Percentiles rank a stretch among this genome's conserved stretches.
Conservation (phyloP, 2,329 filamentous ascomycete genomes). For the Exophiala sp. region DNA sequence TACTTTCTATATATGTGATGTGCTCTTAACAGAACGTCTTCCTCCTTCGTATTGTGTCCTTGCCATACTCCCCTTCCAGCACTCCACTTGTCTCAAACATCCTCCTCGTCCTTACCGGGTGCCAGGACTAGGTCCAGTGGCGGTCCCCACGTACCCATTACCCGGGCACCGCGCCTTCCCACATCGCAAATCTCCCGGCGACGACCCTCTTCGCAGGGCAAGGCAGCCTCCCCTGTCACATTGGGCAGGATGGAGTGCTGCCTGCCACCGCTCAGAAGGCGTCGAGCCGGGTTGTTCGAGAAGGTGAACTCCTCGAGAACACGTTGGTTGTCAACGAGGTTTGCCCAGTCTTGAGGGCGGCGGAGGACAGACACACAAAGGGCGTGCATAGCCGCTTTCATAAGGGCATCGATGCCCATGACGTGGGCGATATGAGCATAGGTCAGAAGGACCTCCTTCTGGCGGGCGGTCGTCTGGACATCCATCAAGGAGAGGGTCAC, state of each 20-base stretch:
- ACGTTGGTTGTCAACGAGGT: not conserved
- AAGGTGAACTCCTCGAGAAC: not conserved
- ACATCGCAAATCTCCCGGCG: not conserved
- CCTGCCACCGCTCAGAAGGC: not conserved
- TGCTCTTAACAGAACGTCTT: too few relatives aligned
- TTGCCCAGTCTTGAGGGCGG: slow-evolving; percentile 1
- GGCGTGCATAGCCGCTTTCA: slow-evolving; percentile 5
- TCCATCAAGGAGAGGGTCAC: not conserved
- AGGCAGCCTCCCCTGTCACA: not conserved
- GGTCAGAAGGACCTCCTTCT: not conserved
- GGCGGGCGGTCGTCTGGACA: not conserved
- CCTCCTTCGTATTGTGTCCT: not conserved
- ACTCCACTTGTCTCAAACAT: not conserved
- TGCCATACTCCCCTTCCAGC: not conserved
- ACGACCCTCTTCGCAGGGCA: not conserved
- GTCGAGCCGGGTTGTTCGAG: not conserved
- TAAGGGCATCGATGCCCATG: slow-evolving; percentile 1
- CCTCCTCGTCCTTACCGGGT: not conserved
- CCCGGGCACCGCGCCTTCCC: not conserved
- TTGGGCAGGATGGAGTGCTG: not conserved
- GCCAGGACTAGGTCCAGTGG: not conserved
- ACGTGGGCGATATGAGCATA: slow-evolving; percentile 1
- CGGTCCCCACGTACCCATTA: not conserved
- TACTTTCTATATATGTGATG: too few relatives aligned
- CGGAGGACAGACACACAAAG: slow-evolving; percentile 1